phyloP scores from a whole-genome alignment of 202 grass and related monocot species.

The Zoysia matrella region DNA sequence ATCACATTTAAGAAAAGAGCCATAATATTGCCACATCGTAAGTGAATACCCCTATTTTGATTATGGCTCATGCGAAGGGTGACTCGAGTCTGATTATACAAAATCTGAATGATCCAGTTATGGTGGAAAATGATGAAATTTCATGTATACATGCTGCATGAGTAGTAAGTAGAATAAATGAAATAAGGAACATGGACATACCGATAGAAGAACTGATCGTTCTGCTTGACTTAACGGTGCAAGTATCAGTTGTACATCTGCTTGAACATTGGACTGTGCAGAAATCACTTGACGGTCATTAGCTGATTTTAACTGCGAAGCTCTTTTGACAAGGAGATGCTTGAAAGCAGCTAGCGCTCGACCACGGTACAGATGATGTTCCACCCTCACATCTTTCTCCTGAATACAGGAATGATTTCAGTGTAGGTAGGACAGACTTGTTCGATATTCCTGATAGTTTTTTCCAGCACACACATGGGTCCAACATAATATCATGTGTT shows the following conservation, averaged over 20 bases:
- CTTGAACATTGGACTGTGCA: slow-evolving; percentile 71
- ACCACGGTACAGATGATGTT: slow-evolving; percentile 89
- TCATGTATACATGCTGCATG: slow-evolving; percentile 22
- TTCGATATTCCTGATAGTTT: neutral
- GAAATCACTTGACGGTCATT: slow-evolving; percentile 68
- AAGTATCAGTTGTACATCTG: slow-evolving; percentile 81
- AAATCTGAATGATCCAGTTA: slow-evolving; percentile 9
- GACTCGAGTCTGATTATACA: neutral
- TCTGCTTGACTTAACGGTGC: slow-evolving; percentile 86
- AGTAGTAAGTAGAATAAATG: slow-evolving; percentile 16
- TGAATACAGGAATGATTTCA: slow-evolving; percentile 43
- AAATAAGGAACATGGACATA: slow-evolving; percentile 57
- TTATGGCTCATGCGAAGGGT: neutral
- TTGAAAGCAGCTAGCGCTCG: slow-evolving; percentile 87
- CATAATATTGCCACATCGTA: slow-evolving; percentile 17
- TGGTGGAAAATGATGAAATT: slow-evolving; percentile 3
- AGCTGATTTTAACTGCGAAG: slow-evolving; percentile 74
- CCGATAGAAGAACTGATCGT: slow-evolving; percentile 81
- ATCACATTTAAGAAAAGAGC: slow-evolving; percentile 29
- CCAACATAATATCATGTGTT: slow-evolving; percentile 11
- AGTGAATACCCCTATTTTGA: neutral
- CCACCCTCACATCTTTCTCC: slow-evolving; percentile 91
- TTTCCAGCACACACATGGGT: slow-evolving; percentile 25
- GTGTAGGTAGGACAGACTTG: slow-evolving; percentile 10
- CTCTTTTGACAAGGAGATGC: slow-evolving; percentile 86